Evolutionary conservation across 2,329 filamentous ascomycete species (phyloP).

Genomic region (Nemania abortiva): DNA sequence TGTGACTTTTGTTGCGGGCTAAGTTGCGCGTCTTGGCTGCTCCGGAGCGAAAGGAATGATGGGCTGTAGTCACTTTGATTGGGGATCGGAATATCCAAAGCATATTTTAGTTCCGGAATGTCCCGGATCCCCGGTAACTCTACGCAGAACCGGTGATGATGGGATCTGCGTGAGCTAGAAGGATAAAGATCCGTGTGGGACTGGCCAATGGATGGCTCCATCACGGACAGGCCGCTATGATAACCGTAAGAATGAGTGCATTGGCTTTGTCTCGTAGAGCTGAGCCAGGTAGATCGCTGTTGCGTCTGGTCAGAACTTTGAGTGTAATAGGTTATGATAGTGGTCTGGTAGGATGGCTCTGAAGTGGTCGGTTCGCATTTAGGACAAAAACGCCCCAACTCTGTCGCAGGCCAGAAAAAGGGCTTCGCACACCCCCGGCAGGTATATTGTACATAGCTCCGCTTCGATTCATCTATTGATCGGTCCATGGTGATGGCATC

Average conservation of each 20-base stretch:
- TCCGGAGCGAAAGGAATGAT: not conserved
- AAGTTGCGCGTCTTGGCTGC: not conserved
- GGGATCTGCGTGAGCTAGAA: not conserved
- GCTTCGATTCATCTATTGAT: not conserved
- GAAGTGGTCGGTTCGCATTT: constrained; percentile 1
- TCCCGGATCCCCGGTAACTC: constrained; percentile 3
- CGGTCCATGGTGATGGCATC: not conserved
- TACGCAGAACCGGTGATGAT: not conserved
- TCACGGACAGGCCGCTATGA: not conserved
- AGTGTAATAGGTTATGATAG: not conserved
- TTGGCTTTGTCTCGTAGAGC: not conserved
- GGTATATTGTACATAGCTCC: not conserved
- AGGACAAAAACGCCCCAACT: not conserved
- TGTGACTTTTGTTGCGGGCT: not conserved
- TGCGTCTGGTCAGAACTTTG: not conserved
- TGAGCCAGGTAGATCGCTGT: not conserved
- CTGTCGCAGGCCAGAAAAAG: not conserved
- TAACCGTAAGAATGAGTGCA: not conserved
- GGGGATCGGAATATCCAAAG: not conserved
- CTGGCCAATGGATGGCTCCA: not conserved
- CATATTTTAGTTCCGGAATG: not conserved
- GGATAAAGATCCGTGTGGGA: not conserved
- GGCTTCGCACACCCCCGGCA: not conserved
- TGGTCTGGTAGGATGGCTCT: not conserved
- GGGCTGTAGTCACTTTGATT: not conserved